A percentile compares a stretch with the other conserved stretches of the same genome.
Evolutionary conservation across 441 rosid genomes (phyloP).

Genomic region (Erodium moschatum): DNA sequence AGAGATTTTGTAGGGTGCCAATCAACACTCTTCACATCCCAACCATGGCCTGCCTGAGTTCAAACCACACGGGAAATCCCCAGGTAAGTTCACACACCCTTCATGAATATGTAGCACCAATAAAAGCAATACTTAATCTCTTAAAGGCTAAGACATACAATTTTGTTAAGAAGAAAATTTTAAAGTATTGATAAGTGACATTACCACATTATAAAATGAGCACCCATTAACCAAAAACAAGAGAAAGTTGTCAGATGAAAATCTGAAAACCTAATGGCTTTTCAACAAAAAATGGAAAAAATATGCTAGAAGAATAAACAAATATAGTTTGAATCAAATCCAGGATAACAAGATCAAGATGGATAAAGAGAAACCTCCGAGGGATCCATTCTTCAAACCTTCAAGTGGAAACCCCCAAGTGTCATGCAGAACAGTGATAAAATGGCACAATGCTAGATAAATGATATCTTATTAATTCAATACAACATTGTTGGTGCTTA

Average conservation of each 20-base stretch:
- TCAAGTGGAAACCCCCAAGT: neutral
- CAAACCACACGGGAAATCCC: conserved; percentile 44
- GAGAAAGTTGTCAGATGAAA: neutral
- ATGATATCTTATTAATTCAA: neutral
- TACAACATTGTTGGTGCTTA: neutral
- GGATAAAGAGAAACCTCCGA: conserved; percentile 1
- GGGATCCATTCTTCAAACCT: neutral
- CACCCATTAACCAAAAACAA: neutral
- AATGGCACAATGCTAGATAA: conserved; percentile 2
- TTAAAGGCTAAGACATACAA: neutral
- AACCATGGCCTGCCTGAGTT: conserved; percentile 99
- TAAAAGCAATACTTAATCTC: conserved; percentile 6
- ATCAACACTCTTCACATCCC: conserved; percentile 98
- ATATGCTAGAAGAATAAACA: conserved; percentile 1
- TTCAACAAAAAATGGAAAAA: neutral
- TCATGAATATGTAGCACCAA: conserved; percentile 13
- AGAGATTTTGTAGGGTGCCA: conserved; percentile 98
- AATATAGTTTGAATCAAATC: neutral
- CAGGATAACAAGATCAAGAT: neutral
- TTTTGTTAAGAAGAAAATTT: neutral
- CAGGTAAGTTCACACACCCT: conserved; percentile 33
- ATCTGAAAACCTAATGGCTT: neutral
- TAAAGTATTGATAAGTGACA: neutral
- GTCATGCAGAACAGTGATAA: neutral
- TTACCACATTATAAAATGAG: neutral